phyloP scores from a whole-genome alignment of 2,329 filamentous ascomycete genomes.

The Colletotrichum cuscutae region DNA sequence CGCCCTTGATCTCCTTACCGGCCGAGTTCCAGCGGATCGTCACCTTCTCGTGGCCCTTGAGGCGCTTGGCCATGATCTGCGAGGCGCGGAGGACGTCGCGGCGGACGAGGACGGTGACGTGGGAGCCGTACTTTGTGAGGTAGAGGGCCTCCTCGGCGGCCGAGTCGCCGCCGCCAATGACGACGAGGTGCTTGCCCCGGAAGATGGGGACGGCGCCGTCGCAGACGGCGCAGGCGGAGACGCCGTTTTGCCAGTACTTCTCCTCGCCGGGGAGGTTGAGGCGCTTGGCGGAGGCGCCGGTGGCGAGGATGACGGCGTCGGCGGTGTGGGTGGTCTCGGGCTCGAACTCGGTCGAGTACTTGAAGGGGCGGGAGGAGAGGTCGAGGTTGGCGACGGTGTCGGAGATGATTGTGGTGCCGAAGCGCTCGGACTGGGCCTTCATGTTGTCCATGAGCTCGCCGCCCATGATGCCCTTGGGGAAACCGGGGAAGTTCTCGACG shows the following conservation, averaged over 20 bases:
- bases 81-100: constrained; percentile 87
- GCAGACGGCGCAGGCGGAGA: constrained; percentile 96
- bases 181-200: constrained; percentile 92
- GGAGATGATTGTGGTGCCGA: constrained; percentile 91
- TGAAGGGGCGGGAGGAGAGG: constrained; percentile 85
- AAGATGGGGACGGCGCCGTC: constrained; percentile 98
- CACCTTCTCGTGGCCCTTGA: constrained; percentile 87
- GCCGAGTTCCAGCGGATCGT: constrained; percentile 88
- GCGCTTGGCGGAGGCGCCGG: constrained; percentile 89
- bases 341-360: constrained; percentile 90
- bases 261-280: constrained; percentile 88
- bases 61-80: constrained; percentile 89
- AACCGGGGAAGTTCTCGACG: constrained; percentile 97
- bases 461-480: constrained; percentile 89
- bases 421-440: constrained; percentile 89
- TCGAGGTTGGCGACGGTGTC: constrained; percentile 94
- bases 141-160: constrained; percentile 98
- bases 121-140: constrained; percentile 95
- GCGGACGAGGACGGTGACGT: constrained; percentile 93
- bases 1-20: constrained; percentile 85
- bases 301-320: constrained; percentile 93
- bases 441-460: constrained; percentile 94
- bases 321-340: constrained; percentile 88
- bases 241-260: constrained; percentile 96
- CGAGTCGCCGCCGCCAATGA: constrained; percentile 96